Evolutionary conservation across 352 stramenopile genomes (phyloP), one percentile per base, ranked within the genome.

Genomic region (Pythium apleroticum): DNA sequence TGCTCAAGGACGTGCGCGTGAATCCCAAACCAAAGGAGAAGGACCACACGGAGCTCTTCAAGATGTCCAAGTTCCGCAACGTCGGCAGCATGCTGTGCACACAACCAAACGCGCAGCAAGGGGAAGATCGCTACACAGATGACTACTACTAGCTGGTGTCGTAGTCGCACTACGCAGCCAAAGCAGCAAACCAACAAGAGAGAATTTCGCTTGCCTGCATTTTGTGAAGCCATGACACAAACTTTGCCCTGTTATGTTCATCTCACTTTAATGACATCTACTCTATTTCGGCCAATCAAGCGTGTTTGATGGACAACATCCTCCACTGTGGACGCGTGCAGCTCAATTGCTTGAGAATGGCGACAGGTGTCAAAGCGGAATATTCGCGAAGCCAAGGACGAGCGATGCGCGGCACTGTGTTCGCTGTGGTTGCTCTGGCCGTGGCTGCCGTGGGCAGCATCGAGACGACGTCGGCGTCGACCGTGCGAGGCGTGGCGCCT

Each of bases 31-130:
- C 58, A 9, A 48, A 72, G 27, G 58, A 76, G 14, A 65, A 72
- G 15, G 66, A 74, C 24, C 65, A 66, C 48, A 53, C 68, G 19
- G 78, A 90, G 39, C 72, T 81, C 3, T 94, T 94, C 76, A 94
- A 94, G 56, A 91, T 94, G 86, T 85, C 81, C 69, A 94, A 94
- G 69, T 94, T 94, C 68, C 90, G 88, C 65, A 86, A 87, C 28
- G 81, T 94, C 19, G 81, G 78, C 37, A 77, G 77, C 45, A 79
- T 84, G 27, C 52, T 92, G 10, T 81, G 68, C 63, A 93, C 86
- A 49, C 86, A 94, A 41, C 83, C 86, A 15, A 65, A 60, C 37
- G 60, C 66, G 5, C 33, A 60, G 8, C 54, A 41, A 6, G 55
- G 45, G 30, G 57, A 62, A 27, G 63, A 66, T 0, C 35, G 43